Conservation (phyloP, 352 stramenopile species). For the Pythium phragmitis region DNA sequence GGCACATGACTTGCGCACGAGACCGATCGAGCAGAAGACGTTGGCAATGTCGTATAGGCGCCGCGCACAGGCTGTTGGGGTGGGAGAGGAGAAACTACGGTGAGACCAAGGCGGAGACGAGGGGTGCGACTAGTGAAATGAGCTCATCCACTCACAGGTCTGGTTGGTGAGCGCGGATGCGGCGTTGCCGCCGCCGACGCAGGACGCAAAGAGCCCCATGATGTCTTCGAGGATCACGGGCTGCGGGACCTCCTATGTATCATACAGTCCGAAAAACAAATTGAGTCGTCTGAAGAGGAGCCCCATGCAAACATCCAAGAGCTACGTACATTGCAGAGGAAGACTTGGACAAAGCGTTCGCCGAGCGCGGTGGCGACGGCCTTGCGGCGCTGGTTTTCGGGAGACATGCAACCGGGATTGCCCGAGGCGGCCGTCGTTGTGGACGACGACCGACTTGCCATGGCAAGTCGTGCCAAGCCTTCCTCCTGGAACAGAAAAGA, state of each 20-base stretch:
- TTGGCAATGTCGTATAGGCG: slow-evolving; percentile 44
- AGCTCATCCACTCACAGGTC: slow-evolving; percentile 28
- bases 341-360: slow-evolving; percentile 40
- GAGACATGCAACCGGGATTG: slow-evolving; percentile 12
- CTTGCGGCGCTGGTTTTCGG: slow-evolving; percentile 30
- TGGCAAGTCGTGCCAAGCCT: slow-evolving; percentile 23
- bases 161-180: slow-evolving; percentile 27
- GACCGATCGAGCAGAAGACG: slow-evolving; percentile 37
- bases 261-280: background rate
- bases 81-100: background rate
- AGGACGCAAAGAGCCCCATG: slow-evolving; percentile 32
- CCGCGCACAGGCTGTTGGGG: slow-evolving; percentile 30
- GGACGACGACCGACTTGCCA: slow-evolving; percentile 7
- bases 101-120: background rate
- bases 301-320: background rate
- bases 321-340: slow-evolving; percentile 35
- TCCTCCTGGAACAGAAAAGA: slow-evolving; percentile 24
- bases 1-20: slow-evolving; percentile 32
- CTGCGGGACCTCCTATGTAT: slow-evolving; percentile 28
- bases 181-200: slow-evolving; percentile 19
- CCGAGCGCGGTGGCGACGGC: slow-evolving; percentile 35
- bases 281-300: background rate
- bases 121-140: background rate
- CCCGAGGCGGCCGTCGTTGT: background rate
- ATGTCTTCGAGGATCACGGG: slow-evolving; percentile 43